phyloP scores from a whole-genome alignment of 495 filamentous ascomycete species.

The Trichocladium uniseriatum region DNA sequence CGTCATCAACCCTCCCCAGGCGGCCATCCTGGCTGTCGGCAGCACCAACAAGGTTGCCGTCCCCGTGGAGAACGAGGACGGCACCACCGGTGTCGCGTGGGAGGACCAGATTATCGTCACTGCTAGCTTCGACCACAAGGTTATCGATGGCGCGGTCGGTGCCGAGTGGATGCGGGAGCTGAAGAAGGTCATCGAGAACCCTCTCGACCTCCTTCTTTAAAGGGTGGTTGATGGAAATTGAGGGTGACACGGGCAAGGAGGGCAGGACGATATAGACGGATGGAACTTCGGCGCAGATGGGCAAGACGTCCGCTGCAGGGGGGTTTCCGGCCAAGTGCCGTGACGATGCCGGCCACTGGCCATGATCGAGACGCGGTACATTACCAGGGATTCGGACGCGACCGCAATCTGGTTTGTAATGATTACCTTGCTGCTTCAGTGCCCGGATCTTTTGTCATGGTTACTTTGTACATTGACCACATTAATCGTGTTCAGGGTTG shows the following conservation, averaged over 20 bases:
- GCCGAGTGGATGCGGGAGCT: slow-evolving; percentile 95
- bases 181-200: slow-evolving; percentile 97
- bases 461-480: slow-evolving; percentile 25
- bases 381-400: not conserved
- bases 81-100: slow-evolving; percentile 68
- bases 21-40: slow-evolving; percentile 89
- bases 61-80: slow-evolving; percentile 76
- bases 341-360: not conserved
- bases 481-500: slow-evolving; percentile 18
- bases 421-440: not conserved
- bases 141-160: slow-evolving; percentile 80
- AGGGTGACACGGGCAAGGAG: not conserved
- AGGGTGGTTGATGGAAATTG: not conserved
- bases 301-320: not conserved
- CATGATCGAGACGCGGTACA: not conserved
- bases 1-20: slow-evolving; percentile 98
- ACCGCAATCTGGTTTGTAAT: too few species aligned
- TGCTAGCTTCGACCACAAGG: slow-evolving; percentile 95
- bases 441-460: slow-evolving; percentile 13
- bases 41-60: slow-evolving; percentile 91
- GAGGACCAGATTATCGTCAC: slow-evolving; percentile 95
- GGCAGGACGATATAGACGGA: slow-evolving; percentile 2
- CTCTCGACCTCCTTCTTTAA: slow-evolving; percentile 85
- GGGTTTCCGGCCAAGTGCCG: not conserved
- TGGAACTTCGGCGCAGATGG: slow-evolving; percentile 2